Evolutionary conservation across 495 filamentous ascomycete species (phyloP).

Genomic region (Penicillium samsonianum): DNA sequence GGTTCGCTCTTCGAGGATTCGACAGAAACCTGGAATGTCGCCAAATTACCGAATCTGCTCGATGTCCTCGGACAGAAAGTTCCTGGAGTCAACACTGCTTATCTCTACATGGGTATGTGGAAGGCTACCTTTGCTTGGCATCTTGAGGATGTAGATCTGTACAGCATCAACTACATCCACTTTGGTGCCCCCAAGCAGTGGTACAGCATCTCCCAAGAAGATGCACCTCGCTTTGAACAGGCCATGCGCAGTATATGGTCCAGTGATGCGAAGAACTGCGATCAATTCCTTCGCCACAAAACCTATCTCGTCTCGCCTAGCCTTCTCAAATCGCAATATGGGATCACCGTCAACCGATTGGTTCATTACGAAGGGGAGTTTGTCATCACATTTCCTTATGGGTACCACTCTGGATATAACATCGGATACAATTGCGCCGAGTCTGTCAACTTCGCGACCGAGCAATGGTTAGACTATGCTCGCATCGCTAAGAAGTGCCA

Average conservation of each 20-base stretch:
- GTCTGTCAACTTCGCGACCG: constrained; percentile 96
- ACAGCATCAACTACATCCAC: constrained; percentile 99
- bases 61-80: constrained; percentile 95
- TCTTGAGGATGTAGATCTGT: constrained; percentile 96
- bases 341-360: constrained; percentile 91
- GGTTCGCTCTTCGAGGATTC: constrained; percentile 92
- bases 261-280: constrained; percentile 92
- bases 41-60: constrained; percentile 87
- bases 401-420: constrained; percentile 98
- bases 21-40: constrained; percentile 87
- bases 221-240: constrained; percentile 90
- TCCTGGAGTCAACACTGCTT: constrained; percentile 97
- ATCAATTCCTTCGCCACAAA: constrained; percentile 96
- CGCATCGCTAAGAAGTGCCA: constrained; percentile 96
- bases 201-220: constrained; percentile 97
- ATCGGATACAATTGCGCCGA: constrained; percentile 98
- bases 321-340: constrained; percentile 79
- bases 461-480: constrained; percentile 93
- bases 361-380: constrained; percentile 98
- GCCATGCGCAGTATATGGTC: constrained; percentile 97
- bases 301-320: constrained; percentile 96
- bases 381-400: constrained; percentile 97
- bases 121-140: constrained; percentile 99
- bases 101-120: constrained; percentile 98
- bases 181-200: constrained; percentile 98